Evolutionary conservation across 306 rosid genomes (phyloP), one percentile per base, ranked within the genome.

Genomic region (Trifolium pratense): DNA sequence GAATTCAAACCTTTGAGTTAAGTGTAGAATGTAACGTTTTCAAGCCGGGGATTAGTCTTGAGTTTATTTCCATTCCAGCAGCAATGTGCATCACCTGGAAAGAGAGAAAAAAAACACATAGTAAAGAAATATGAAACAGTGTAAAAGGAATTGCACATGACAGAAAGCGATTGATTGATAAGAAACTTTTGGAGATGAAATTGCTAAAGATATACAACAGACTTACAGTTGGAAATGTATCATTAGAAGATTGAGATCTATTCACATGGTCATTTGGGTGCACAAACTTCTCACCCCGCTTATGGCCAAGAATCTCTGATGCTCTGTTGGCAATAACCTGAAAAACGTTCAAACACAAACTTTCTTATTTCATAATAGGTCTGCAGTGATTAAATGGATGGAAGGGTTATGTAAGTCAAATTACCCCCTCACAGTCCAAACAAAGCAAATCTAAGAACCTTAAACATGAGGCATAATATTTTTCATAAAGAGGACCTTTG

Each of bases 241-340:
- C 99, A 80, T 95, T 95, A 42, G 97, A 95, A 70, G 97, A 91
- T 58, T 95, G 99, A 56, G 99, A 90, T 83, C 97, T 89, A 79
- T 95, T 95, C 70, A 95, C 99, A 79, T 95, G 99, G 73, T 95
- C 99, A 83, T 95, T 91, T 21, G 99, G 99, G 81, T 91, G 99
- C 74, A 95, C 99, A 82, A 82, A 74, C 90, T 91, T 95, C 12
- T 79, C 97, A 1, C 97, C 99, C 6, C 97, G 96, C 80, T 74
- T 82, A 79, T 90, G 97, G 55, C 99, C 97, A 66, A 95, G 96
- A 83, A 95, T 88, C 89, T 95, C 99, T 31, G 96, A 89, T 3
- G 99, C 99, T 83, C 99, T 85, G 70, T 95, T 95, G 21, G 99
- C 97, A 84, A 91, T 95, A 67, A 91, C 99, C 99, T 91, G 82